A percentile compares a stretch with the other conserved stretches of the same genome.
These are phyloP conservation scores for Onygenales sp. DNA, from an alignment of 2,329 filamentous ascomycete species.

Conservation along the genomic window DNA sequence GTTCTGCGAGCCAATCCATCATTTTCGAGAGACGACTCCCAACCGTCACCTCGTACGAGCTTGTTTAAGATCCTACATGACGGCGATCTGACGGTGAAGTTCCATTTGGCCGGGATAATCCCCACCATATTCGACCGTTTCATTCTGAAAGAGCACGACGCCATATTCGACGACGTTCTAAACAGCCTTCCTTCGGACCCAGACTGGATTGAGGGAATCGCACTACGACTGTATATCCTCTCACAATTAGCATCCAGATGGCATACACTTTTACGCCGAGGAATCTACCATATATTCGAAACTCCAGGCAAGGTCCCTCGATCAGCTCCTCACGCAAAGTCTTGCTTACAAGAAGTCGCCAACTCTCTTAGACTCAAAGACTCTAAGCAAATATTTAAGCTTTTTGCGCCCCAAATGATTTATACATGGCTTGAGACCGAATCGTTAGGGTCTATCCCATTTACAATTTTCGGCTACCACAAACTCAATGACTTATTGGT, in stretches of 20 bases:
- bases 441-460: constrained; percentile 64
- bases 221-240: constrained; percentile 67
- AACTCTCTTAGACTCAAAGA: constrained; percentile 53
- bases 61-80: constrained; percentile 63
- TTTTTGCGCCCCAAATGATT: constrained; percentile 82
- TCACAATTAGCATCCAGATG: constrained; percentile 70
- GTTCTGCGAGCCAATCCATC: constrained; percentile 58
- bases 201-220: constrained; percentile 70
- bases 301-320: constrained; percentile 62
- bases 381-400: constrained; percentile 61
- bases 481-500: constrained; percentile 58
- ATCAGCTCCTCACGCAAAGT: constrained; percentile 60
- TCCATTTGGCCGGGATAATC: constrained; percentile 59
- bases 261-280: constrained; percentile 75
- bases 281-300: constrained; percentile 91
- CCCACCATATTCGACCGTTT: constrained; percentile 71
- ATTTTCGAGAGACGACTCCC: constrained; percentile 52
- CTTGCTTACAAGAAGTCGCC: constrained; percentile 61
- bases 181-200: constrained; percentile 64
- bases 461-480: constrained; percentile 70
- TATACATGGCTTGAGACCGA: constrained; percentile 78
- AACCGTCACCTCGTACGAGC: constrained; percentile 58
- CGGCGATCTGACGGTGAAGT: constrained; percentile 63
- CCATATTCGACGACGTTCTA: constrained; percentile 77
- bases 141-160: constrained; percentile 72